A percentile compares a stretch with the other conserved stretches of the same genome.
Conservation (phyloP, 495 filamentous ascomycete species). For the Penicillium daleae region DNA sequence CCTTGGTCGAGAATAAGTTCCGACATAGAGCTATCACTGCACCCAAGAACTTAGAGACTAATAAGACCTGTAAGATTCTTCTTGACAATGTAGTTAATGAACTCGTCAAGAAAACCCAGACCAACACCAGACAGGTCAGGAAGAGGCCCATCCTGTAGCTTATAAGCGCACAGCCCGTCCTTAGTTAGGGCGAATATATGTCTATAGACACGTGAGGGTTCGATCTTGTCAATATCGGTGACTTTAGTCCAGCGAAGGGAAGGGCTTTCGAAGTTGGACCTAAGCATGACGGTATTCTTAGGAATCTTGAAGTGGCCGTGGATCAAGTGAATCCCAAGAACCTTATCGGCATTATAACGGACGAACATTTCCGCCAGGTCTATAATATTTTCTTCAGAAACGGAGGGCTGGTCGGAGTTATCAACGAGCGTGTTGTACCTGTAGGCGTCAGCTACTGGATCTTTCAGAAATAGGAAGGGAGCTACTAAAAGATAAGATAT, state of each 20-base stretch:
- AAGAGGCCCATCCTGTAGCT: slow-evolving; percentile 19
- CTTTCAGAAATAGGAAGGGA: too few species aligned
- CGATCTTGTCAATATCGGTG: slow-evolving; percentile 41
- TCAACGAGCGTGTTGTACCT: too few species aligned
- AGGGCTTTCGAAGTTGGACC: slow-evolving; percentile 9
- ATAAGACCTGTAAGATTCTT: slow-evolving; percentile 16
- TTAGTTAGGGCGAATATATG: slow-evolving; percentile 18
- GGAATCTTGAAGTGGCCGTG: slow-evolving; percentile 14
- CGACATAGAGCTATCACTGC: slow-evolving; percentile 6
- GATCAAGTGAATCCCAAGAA: slow-evolving; percentile 9
- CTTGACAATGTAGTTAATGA: slow-evolving; percentile 10
- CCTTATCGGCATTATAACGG: slow-evolving; percentile 2
- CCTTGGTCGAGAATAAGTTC: slow-evolving; percentile 16
- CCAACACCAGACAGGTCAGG: slow-evolving; percentile 10
- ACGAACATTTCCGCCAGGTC: slow-evolving; percentile 5
- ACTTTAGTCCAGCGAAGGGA: slow-evolving; percentile 51
- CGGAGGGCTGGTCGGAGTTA: too few species aligned
- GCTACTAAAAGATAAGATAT: too few species aligned
- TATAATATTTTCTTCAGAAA: background rate
- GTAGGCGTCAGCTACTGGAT: too few species aligned
- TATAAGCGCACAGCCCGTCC: slow-evolving; percentile 17
- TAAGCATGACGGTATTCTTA: slow-evolving; percentile 11
- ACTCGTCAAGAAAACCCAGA: slow-evolving; percentile 14
- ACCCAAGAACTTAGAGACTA: slow-evolving; percentile 15
- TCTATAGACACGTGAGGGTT: slow-evolving; percentile 13